Evolutionary conservation across 2,329 filamentous ascomycete genomes (phyloP).

Genomic region (Fusarium abutilonis): DNA sequence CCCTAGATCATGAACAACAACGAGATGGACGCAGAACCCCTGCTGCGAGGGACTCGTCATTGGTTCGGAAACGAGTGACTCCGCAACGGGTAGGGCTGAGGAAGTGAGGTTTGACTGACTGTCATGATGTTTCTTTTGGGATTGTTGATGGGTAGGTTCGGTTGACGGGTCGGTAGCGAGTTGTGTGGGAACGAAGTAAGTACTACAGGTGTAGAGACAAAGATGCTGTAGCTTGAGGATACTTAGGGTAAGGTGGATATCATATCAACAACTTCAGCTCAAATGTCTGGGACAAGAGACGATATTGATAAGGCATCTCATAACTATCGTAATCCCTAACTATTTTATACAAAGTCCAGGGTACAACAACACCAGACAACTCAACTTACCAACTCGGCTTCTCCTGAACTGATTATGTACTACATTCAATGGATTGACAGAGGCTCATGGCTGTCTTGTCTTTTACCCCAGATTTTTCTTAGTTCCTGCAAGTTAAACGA

Average conservation of each 20-base stretch:
- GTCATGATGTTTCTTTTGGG: conserved; percentile 37
- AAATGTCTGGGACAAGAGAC: too few relatives aligned
- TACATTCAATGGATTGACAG: conserved; percentile 5
- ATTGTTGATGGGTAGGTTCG: conserved; percentile 23
- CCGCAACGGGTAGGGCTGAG: conserved; percentile 42
- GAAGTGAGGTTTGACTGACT: conserved; percentile 30
- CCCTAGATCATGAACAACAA: conserved; percentile 9
- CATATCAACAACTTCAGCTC: not conserved
- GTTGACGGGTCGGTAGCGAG: not conserved
- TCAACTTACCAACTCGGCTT: not conserved
- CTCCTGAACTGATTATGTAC: not conserved
- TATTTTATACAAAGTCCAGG: not conserved
- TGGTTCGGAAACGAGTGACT: conserved; percentile 32
- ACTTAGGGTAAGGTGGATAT: too few relatives aligned
- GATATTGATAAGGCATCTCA: too few relatives aligned
- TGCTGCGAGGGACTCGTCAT: conserved; percentile 29
- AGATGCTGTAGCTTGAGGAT: not conserved
- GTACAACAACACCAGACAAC: not conserved
- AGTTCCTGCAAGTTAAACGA: conserved; percentile 6
- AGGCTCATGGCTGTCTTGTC: not conserved
- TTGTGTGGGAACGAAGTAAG: not conserved
- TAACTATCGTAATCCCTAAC: too few relatives aligned
- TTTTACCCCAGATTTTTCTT: conserved; percentile 23
- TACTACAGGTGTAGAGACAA: not conserved
- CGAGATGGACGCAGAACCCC: conserved; percentile 33